phyloP scores from a whole-genome alignment of 192 early-diverging fungal genomes.

The Backusella sp. region DNA sequence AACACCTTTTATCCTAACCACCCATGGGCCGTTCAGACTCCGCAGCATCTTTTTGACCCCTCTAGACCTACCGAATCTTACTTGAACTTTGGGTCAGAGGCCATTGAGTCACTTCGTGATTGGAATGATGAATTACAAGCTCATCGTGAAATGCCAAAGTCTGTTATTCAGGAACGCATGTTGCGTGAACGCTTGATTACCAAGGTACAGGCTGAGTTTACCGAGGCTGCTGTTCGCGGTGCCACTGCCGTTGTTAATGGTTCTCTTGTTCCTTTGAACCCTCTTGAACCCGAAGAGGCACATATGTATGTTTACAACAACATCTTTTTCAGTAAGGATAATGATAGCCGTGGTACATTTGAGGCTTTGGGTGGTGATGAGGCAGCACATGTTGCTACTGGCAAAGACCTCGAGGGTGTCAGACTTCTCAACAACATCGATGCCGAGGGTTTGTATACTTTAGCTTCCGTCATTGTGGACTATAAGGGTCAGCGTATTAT shows the following conservation, averaged over 20 bases:
- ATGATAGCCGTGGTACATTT: conserved; percentile 85
- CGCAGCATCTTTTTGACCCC: conserved; percentile 55
- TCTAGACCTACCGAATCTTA: conserved; percentile 64
- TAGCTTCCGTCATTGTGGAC: conserved; percentile 90
- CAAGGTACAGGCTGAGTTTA: conserved; percentile 88
- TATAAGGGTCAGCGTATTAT: conserved; percentile 90
- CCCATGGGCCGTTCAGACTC: conserved; percentile 78
- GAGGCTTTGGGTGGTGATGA: conserved; percentile 80
- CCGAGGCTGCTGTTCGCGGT: conserved; percentile 84
- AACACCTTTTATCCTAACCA: conserved; percentile 64
- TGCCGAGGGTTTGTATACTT: conserved; percentile 78
- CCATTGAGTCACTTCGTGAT: conserved; percentile 75
- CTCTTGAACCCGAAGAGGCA: conserved; percentile 66
- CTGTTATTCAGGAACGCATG: conserved; percentile 78
- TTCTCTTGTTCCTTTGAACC: conserved; percentile 75
- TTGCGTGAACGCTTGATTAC: conserved; percentile 81
- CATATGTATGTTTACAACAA: conserved; percentile 94
- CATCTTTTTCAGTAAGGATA: conserved; percentile 92
- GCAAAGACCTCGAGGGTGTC: conserved; percentile 94
- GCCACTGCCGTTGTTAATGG: conserved; percentile 84
- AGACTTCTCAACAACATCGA: conserved; percentile 71
- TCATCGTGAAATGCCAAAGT: conserved; percentile 79
- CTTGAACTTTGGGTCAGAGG: conserved; percentile 57
- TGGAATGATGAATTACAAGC: conserved; percentile 98
- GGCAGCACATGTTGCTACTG: conserved; percentile 89